Evolutionary conservation across 768 basidiomycete genomes (phyloP), one percentile per base, ranked within the genome.

Genomic region (Xerocomellus intermedius): DNA sequence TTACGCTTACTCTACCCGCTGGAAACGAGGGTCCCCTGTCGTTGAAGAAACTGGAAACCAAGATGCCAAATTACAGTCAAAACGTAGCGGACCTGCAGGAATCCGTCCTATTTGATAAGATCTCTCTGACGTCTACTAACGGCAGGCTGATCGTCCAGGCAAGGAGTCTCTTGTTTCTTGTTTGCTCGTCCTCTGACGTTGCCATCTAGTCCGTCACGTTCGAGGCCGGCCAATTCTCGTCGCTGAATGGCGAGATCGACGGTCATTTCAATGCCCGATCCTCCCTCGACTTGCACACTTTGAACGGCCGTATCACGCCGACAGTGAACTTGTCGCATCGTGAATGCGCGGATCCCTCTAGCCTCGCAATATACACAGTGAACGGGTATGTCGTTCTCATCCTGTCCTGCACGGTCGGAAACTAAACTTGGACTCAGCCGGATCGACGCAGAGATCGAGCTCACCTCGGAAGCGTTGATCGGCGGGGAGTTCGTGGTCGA

Each of bases 41-140:
- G 3, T 72, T 85, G 59, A 75, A 77, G 48, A 63, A 61, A 5
- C 72, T 84, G 26, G 70, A 75, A 53, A 82, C 81, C 5, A 64
- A 72, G 35, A 52, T 81, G 35, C 71, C 69, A 14, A 73, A 74
- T 54, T 79, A 75, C 41, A 50, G 42, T 35, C 76, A 82, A 21
- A 54, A 57, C 12, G 50, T 84, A 4, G 69, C 60, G 16, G 62
- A 74, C 12, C 64, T 82, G 16, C 58, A 57, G 22, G 58, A 66
- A 24, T 63, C 64, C 2, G 69, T 77, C 12, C 30, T 69, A 0
- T 82, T 84, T 49, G 66, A 72, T 4, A 50, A 48, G 0, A 57
- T 83, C 26, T 61, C 61, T 30, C 59, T 82, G 21, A 54, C 45
- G 42, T 73, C 75, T 24, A 62, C 69, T 8, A 77, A 78, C 47